A percentile compares a stretch with the other conserved stretches of the same genome.
Evolutionary conservation across 208 protist genomes (phyloP).

Genomic region (Leishmania mexicana): DNA sequence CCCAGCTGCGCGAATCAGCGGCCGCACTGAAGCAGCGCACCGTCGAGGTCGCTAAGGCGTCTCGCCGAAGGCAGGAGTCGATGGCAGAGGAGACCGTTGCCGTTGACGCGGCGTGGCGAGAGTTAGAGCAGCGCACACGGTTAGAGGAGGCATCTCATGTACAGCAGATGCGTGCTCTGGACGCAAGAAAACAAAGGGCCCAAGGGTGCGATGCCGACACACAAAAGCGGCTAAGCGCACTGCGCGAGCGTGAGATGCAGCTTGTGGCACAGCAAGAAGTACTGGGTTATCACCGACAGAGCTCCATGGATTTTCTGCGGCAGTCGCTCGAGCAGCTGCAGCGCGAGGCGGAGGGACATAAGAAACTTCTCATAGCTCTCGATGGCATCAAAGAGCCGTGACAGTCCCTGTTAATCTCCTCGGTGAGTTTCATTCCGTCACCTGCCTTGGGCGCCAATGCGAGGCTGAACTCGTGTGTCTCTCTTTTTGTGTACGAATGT

Average conservation of each 20-base stretch:
- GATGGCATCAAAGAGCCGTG: neutral
- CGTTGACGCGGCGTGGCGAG: slow-evolving; percentile 13
- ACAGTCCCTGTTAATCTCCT: neutral
- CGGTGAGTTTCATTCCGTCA: neutral
- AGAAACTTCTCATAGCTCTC: neutral
- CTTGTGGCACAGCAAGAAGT: slow-evolving; percentile 26
- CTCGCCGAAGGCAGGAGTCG: neutral
- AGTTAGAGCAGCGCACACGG: slow-evolving; percentile 18
- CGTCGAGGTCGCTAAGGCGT: neutral
- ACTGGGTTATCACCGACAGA: slow-evolving; percentile 29
- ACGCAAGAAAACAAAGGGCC: slow-evolving; percentile 27
- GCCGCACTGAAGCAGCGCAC: slow-evolving; percentile 13
- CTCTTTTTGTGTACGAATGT: neutral
- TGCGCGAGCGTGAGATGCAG: slow-evolving; percentile 34
- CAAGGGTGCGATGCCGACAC: slow-evolving; percentile 20
- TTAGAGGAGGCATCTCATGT: slow-evolving; percentile 32
- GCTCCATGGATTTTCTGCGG: slow-evolving; percentile 22
- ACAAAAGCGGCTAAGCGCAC: slow-evolving; percentile 22
- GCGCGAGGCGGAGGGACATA: slow-evolving; percentile 28
- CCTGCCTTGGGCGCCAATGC: neutral
- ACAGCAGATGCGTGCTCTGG: slow-evolving; percentile 31
- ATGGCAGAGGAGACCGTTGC: slow-evolving; percentile 16
- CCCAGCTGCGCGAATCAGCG: slow-evolving; percentile 26
- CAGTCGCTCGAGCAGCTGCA: slow-evolving; percentile 35
- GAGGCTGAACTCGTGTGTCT: neutral